Base-by-base conservation (phyloP, 345 rosid genomes). In the Populus simonii region DNA sequence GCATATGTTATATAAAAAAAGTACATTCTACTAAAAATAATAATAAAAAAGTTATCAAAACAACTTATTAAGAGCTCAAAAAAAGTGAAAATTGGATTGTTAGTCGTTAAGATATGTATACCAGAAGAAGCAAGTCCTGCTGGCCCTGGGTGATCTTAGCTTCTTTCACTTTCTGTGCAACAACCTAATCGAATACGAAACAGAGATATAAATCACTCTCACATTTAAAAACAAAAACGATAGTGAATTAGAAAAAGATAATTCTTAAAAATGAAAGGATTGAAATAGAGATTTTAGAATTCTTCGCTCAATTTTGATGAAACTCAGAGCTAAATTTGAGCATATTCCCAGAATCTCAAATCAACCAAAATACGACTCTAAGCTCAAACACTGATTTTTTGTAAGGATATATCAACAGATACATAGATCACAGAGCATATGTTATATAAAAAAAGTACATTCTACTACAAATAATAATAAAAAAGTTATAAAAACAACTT, bases 121-220 rank as follows among this genome's bases (percentile, higher is more conserved):
- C 98, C 92, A 96, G 89, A 74, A 92, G 99, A 77, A 96, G 97
- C 25, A 97, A 96, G 82, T 94, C 95, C 87, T 92, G 97, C 29
- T 29, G 29, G 29, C 1, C 29, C 79, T 94, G 94, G 5, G 97
- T 94, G 87, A 96, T 94, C 89, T 92, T 94, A 12, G 97, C 87
- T 88, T 96, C 97, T 71, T 91, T 96, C 75, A 92, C 83, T 78
- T 91, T 92, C 87, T 91, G 98, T 25, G 87, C 91, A 47, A 89
- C 86, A 67, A 91, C 98, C 98, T 96, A 87, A 85, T 71, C 20
- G 1, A 55, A 27, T 41, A 77, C n/a, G 22, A 39, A 68, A 31
- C 27, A 10, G 7, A 57, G 25, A 9, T 57, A 63, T 72, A 47
- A 55, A 39, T 9, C n/a, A n/a, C n/a, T 15, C 11, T 68, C 27